Evolutionary conservation across 2,329 filamentous ascomycete species (phyloP), one percentile per base, ranked within the genome.

Genomic region (Sporothrix sp.): DNA sequence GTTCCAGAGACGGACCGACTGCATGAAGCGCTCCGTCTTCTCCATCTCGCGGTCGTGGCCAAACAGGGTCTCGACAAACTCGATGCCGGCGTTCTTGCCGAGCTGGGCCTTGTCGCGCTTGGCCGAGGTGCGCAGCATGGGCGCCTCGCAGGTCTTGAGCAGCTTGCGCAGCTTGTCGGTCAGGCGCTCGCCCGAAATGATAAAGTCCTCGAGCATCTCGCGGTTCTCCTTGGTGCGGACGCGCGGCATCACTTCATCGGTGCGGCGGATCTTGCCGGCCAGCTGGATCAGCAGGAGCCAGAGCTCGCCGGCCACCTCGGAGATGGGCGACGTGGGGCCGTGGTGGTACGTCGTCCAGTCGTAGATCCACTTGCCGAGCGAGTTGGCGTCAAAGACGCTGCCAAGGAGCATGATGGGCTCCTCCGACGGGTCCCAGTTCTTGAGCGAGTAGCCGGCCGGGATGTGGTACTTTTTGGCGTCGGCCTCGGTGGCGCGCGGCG

Each of bases 301-400:
- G 50, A 98, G 76, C 62, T 97, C 90, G 59, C 91, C 93, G 2
- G 93, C 90, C 68, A 95, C 83, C 58, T 96, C 89, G 48, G 89
- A 81, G 62, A 96, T 87, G 46, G 89, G 87, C 10, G 85, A 88
- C 36, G 79, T 79, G 13, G 88, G 79, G 33, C 87, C 87, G 59
- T 94, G 83, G 65, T 85, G 83, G 71, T 87, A 95, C 57, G 96
- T 87, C 16, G 93, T 96, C 93, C 93, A 98, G 75, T 97, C 93
- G 69, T 95, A 98, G 63, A 98, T 94, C 93, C 93, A 98, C 71
- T 96, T 96, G 62, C 93, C 93, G 27, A 98, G 77, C 23, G 88
- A 95, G 76, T 97, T 96, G 63, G 91, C 87, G 64, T 97, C 93
- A 63, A 97, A 97, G 51, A 97, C 93, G 63, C 87, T 95, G 46